phyloP scores from a whole-genome alignment of 1,284 basidiomycete species.

The Puccinia coronata region DNA sequence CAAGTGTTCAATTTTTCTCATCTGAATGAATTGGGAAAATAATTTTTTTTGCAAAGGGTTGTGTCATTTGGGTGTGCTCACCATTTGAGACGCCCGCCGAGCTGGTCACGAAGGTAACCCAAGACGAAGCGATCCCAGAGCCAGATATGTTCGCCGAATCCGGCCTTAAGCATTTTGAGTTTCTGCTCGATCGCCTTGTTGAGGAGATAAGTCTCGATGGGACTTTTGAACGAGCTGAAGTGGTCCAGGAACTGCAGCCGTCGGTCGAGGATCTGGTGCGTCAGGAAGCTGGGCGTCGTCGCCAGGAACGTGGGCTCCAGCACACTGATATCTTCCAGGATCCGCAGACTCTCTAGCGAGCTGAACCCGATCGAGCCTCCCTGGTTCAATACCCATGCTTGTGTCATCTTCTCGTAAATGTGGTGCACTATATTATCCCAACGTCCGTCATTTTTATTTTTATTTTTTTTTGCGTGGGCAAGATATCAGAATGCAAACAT shows the following conservation, averaged over 20 bases:
- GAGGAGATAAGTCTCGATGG: conserved; percentile 37
- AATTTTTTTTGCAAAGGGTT: not conserved
- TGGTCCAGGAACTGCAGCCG: conserved; percentile 32
- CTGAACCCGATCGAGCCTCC: too few species aligned
- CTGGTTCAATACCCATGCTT: conserved; percentile 30
- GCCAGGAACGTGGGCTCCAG: conserved; percentile 31
- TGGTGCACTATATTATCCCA: conserved; percentile 24
- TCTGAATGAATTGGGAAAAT: not conserved
- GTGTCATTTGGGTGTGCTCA: not conserved
- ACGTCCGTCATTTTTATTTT: not conserved
- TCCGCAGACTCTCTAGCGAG: conserved; percentile 6
- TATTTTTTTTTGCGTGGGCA: too few species aligned
- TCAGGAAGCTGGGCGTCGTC: too few species aligned
- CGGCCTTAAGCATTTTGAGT: conserved; percentile 26
- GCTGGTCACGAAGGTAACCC: conserved; percentile 29
- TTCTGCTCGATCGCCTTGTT: conserved; percentile 45
- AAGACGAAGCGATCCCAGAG: conserved; percentile 45
- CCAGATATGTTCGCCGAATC: conserved; percentile 45
- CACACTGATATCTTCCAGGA: conserved; percentile 40
- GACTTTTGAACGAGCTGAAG: conserved; percentile 31
- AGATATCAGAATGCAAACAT: not conserved
- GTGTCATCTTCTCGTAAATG: conserved; percentile 43
- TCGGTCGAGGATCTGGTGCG: too few species aligned
- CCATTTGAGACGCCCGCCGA: conserved; percentile 45
- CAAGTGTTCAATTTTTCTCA: not conserved